Base-by-base conservation (phyloP, 805 yeast genomes). In the Saccharomycopsis guyanensis region DNA sequence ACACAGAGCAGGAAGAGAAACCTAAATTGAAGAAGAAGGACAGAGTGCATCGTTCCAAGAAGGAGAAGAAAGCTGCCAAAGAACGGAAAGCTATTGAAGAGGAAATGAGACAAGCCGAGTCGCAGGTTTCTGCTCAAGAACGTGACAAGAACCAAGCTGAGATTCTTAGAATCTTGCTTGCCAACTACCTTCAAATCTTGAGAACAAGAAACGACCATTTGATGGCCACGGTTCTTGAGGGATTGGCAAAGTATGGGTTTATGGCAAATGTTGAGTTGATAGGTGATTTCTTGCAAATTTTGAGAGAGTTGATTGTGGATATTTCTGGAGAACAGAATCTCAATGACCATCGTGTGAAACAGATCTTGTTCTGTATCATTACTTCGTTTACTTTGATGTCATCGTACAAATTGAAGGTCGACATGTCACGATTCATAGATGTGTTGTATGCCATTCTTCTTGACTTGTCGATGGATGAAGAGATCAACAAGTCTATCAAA, bases 381-480 rank as follows among this genome's bases (percentile, higher is more conserved):
- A 91, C 97, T 1, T 86, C 97, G 3, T 91, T 91, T 64, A 82
- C 96, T 0, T 70, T 93, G 40, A 76, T 88, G 15, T 89, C 88
- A 58, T 72, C 77, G 1, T 76, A 78, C 24, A 83, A 82, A 57
- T 75, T 89, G 44, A 80, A 81, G 20, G 76, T 89, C 45, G 98
- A 93, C 61, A 69, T 93, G 52, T 76, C 94, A 19, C 76, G 76
- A 49, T 93, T 93, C 59, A 77, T 89, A 33, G 79, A 82, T 49
- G 78, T 83, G 12, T 69, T 93, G 36, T 91, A 91, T 59, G 63
- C 77, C 1, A 59, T 87, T 5, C 62, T 91, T 38, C 78, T 82
- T 29, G 78, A 80, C 40, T 63, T 89, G 34, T 72, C 89, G 0
- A 62, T 83, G 44, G 95, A 89, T 60, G 74, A 91, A 3, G 95